Evolutionary conservation across 139 green algal genomes (phyloP).

Genomic region (Micromonas commoda): DNA sequence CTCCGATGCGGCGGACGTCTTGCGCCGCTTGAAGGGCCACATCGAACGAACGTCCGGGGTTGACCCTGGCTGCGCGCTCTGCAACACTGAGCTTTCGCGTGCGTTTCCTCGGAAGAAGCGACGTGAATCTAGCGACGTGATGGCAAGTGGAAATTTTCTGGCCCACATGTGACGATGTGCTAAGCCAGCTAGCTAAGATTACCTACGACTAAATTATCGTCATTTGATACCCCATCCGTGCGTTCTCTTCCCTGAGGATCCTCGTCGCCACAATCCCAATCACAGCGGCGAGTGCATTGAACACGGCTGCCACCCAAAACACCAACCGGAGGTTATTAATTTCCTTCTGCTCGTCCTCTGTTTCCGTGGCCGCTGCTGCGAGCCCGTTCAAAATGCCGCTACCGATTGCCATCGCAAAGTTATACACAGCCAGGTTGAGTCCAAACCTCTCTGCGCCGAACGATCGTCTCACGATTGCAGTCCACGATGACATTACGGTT

Average conservation of each 20-base stretch:
- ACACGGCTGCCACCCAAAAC: background rate
- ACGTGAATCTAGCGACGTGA: too few species aligned
- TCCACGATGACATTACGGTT: background rate
- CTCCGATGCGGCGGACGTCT: too few species aligned
- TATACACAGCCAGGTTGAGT: background rate
- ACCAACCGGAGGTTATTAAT: background rate
- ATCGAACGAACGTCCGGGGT: too few species aligned
- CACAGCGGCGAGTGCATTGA: background rate
- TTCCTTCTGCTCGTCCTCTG: too few species aligned
- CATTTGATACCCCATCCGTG: background rate
- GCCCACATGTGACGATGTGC: too few species aligned
- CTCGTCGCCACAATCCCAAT: background rate
- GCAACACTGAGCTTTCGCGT: too few species aligned
- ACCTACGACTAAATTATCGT: background rate
- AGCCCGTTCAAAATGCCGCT: background rate
- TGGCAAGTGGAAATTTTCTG: too few species aligned
- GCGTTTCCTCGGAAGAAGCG: too few species aligned
- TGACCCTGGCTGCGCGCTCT: too few species aligned
- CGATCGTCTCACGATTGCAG: background rate
- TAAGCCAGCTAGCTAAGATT: background rate
- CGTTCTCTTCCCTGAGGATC: background rate
- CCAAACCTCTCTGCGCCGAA: background rate
- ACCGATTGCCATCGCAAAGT: background rate
- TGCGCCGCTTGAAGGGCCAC: too few species aligned
- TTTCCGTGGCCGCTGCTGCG: background rate